phyloP scores from a whole-genome alignment of 2,329 filamentous ascomycete species.

The Fusarium sp. region DNA sequence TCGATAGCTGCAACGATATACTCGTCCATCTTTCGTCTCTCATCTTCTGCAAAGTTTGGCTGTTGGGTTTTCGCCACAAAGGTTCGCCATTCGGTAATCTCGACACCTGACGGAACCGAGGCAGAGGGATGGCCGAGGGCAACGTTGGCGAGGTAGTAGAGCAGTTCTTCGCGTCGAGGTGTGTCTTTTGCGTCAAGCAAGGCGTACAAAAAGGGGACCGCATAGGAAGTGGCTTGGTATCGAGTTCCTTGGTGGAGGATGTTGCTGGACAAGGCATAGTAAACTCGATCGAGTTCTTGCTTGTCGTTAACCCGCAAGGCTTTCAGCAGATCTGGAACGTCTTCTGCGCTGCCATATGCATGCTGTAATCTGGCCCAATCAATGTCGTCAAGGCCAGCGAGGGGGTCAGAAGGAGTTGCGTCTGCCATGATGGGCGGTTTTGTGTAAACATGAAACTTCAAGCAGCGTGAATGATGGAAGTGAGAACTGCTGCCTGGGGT shows the following conservation, averaged over 20 bases:
- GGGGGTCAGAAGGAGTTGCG: not conserved
- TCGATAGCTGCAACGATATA: not conserved
- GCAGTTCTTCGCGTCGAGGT: not conserved
- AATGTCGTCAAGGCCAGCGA: not conserved
- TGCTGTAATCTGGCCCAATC: not conserved
- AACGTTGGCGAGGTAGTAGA: not conserved
- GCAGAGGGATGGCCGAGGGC: not conserved
- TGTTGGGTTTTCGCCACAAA: not conserved
- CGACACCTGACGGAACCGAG: not conserved
- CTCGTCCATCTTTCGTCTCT: not conserved
- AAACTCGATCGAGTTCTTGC: not conserved
- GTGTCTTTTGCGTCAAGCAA: not conserved
- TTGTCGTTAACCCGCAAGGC: not conserved
- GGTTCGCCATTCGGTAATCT: not conserved
- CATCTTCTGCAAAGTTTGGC: not conserved
- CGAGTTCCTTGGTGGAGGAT: not conserved
- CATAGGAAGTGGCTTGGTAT: not conserved
- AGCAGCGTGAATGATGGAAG: not conserved
- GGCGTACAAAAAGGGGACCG: not conserved
- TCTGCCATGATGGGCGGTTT: not conserved
- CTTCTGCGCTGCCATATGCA: not conserved
- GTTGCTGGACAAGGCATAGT: not conserved
- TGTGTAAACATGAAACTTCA: not conserved
- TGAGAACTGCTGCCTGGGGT: not conserved
- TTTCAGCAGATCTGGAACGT: not conserved